Percentiles rank a stretch among this genome's conserved stretches.
These are phyloP conservation scores for Anthracocystis walkeri DNA, from an alignment of 1,284 basidiomycete species.

Conservation along the genomic window DNA sequence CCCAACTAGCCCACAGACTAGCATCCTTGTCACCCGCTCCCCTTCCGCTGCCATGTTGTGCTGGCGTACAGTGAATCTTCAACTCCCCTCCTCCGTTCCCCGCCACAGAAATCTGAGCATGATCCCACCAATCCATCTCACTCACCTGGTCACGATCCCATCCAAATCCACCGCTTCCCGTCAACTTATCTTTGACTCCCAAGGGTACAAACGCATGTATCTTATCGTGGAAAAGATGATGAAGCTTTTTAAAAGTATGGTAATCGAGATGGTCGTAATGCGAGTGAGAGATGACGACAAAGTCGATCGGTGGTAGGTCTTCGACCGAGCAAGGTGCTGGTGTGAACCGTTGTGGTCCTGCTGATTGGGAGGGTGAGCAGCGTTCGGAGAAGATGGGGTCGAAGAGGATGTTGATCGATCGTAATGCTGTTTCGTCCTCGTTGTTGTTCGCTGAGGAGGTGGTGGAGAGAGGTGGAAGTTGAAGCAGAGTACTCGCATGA, in stretches of 20 bases:
- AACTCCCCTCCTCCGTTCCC: slow-evolving; percentile 1
- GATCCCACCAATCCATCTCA: slow-evolving; percentile 68
- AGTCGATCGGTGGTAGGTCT: slow-evolving; percentile 60
- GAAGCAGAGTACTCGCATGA: slow-evolving; percentile 60
- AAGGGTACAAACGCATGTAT: slow-evolving; percentile 63
- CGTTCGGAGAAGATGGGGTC: slow-evolving; percentile 66
- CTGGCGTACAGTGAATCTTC: slow-evolving; percentile 60
- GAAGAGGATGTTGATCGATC: slow-evolving; percentile 59
- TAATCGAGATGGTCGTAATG: slow-evolving; percentile 68
- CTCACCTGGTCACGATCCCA: slow-evolving; percentile 48
- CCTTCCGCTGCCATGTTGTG: slow-evolving; percentile 65
- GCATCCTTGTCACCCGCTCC: slow-evolving; percentile 52
- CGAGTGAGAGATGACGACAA: slow-evolving; percentile 66
- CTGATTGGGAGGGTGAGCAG: slow-evolving; percentile 63
- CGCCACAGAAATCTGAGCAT: slow-evolving; percentile 19
- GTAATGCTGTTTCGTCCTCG: slow-evolving; percentile 5
- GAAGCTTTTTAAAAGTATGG: slow-evolving; percentile 54
- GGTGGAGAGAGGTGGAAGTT: slow-evolving; percentile 47
- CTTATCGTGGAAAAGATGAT: slow-evolving; percentile 17
- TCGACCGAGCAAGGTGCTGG: slow-evolving; percentile 54
- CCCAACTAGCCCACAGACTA: slow-evolving; percentile 64
- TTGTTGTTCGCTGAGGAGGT: neutral
- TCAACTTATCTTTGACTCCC: slow-evolving; percentile 59
- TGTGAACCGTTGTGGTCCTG: slow-evolving; percentile 59
- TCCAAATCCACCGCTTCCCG: slow-evolving; percentile 31